These are phyloP conservation scores for Leccinum longicurvipes DNA, from an alignment of 768 basidiomycete genomes.

Conservation along the genomic window DNA sequence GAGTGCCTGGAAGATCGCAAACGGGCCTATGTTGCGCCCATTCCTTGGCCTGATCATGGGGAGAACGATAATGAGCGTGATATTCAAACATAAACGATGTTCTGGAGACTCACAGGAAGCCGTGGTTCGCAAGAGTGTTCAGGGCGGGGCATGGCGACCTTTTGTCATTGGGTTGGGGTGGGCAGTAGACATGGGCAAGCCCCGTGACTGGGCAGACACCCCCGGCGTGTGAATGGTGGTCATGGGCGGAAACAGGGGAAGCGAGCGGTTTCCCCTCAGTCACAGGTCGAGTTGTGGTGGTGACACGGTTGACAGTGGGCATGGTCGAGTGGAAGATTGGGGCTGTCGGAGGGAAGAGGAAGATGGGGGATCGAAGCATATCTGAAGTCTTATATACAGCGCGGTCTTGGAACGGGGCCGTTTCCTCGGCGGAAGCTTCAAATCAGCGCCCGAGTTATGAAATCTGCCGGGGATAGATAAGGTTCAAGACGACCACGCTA, in stretches of 20 bases:
- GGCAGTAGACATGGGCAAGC: constrained; percentile 37
- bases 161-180: constrained; percentile 44
- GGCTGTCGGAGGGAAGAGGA: background rate
- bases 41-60: constrained; percentile 41
- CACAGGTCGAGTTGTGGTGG: background rate
- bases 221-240: constrained; percentile 18
- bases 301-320: background rate
- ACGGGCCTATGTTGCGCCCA: constrained; percentile 45
- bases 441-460: background rate
- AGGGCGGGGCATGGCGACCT: constrained; percentile 72
- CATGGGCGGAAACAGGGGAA: constrained; percentile 13
- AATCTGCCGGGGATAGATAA: background rate
- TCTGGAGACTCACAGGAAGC: constrained; percentile 55
- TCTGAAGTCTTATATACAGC: constrained; percentile 6
- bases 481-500: background rate
- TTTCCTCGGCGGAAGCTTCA: background rate
- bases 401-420: background rate
- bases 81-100: background rate
- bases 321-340: background rate
- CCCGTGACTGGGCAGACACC: constrained; percentile 42
- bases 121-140: constrained; percentile 73
- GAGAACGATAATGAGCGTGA: background rate
- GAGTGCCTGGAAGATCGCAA: constrained; percentile 40
- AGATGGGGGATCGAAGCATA: background rate
- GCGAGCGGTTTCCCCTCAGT: constrained; percentile 4